Evolutionary conservation across 2,329 filamentous ascomycete species (phyloP), one percentile per base, ranked within the genome.

Genomic region (Aureobasidium sp.): DNA sequence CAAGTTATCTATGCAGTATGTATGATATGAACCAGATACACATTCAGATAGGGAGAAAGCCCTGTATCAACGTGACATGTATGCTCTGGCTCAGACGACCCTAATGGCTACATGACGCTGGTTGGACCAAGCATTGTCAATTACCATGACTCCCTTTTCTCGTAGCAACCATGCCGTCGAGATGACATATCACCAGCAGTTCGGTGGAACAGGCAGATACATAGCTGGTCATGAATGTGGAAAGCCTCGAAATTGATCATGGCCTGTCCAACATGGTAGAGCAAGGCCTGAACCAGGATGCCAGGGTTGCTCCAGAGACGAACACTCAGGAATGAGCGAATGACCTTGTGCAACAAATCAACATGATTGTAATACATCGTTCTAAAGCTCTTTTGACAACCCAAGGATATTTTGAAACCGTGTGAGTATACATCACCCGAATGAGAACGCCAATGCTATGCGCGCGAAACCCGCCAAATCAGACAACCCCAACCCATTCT

Each of bases 361-460:
- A 55, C 1, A n/a, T 42, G 51, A 55, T 45, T 36, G n/a, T 29
- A 39, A 47, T 25, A 51, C 27, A 51, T 42, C n/a, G 11, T 51
- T 51, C 37, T 49, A 51, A 22, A 31, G 22, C 22, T 60, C n/a
- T 51, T 45, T 42, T 25, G 27, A 36, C 37, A 22, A 42, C 22
- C 22, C 20, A 48, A 39, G 36, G 44, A 41, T 49, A 60, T 49
- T 51, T 60, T 42, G 31, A 20, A 39, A 7, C 36, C 49, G 57
- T n/a, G 56, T 60, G 29, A 60, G 51, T 60, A 22, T 34, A 59
- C 42, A 60, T 45, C 29, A 60, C 45, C 36, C 45, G 36, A 49
- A 60, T 34, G 17, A 60, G 44, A 64, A 64, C 63, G 63, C 63
- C 63, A 52, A 56, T 59, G 63, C 61, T 64, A 64, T 64, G 63